Conservation (phyloP, 306 rosid genomes). For the Luffa aegyptiaca region DNA sequence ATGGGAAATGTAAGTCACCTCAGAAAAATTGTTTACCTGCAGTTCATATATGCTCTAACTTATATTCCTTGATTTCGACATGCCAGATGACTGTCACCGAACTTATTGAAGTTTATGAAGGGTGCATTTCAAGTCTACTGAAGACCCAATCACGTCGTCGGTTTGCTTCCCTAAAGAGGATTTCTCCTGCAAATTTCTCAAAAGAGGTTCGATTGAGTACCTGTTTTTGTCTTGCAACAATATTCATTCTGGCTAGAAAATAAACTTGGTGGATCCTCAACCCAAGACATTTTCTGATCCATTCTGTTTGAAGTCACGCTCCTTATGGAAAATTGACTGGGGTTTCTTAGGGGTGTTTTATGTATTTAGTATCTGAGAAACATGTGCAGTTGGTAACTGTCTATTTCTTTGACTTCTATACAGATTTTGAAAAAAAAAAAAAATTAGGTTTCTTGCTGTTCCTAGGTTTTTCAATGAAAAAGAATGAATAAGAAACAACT, state of each 20-base stretch:
- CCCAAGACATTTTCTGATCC: not conserved
- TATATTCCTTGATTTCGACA: constrained; percentile 17
- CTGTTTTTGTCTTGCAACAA: not conserved
- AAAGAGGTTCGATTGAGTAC: constrained; percentile 39
- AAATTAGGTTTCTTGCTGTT: not conserved
- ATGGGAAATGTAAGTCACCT: constrained; percentile 41
- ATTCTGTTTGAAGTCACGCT: not conserved
- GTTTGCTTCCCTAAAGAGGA: constrained; percentile 53
- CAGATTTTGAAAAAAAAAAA: not conserved
- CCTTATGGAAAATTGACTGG: not conserved
- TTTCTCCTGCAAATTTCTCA: constrained; percentile 79
- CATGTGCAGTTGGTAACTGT: not conserved
- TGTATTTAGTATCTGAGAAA: not conserved
- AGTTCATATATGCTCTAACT: not conserved
- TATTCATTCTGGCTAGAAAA: not conserved
- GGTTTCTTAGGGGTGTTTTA: not conserved
- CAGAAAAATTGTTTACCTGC: not conserved
- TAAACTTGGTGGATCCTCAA: not conserved
- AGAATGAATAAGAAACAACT: not conserved
- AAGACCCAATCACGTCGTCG: constrained; percentile 55
- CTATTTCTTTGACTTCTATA: not conserved
- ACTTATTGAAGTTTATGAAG: constrained; percentile 70
- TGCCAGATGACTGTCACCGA: constrained; percentile 74
- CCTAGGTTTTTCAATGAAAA: not conserved
- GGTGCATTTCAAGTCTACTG: constrained; percentile 62